Base-by-base conservation (phyloP, 345 rosid genomes). In the Populus davidiana region DNA sequence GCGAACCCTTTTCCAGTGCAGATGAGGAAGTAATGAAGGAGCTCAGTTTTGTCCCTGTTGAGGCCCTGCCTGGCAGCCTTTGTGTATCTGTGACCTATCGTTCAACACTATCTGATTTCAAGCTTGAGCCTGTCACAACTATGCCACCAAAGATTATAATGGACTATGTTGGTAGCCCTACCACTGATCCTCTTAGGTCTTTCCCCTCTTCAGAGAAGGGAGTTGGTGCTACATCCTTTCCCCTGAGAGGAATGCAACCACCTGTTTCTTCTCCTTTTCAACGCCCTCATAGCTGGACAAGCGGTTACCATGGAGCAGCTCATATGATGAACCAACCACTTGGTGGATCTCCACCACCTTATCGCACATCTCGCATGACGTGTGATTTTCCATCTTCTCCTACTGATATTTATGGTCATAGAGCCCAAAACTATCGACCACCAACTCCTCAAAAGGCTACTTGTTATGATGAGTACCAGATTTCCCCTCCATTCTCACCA, bases 281-380 rank as follows among this genome's bases (percentile, higher is more conserved):
- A 66, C 91, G 92, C 43, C 98, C 96, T 0, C 94, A 92, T 82
- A 94, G 96, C 87, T 94, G 97, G 98, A 86, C 94, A n/a, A 90
- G 97, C 75, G 96, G 97, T 52, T 91, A 91, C 83, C 93, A 92
- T 77, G 81, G 78, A 82, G 85, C 81, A 25, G 78, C 87, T 78
- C 90, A 50, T 70, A 56, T 83, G 49, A 83, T 79, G 20, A 92
- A 69, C 83, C 93, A 87, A 44, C 80, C 85, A 1, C 65, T 83
- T 56, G 54, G 72, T 54, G 94, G 83, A 62, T 87, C 91, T 72
- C 91, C 94, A 12, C 93, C 95, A 71, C 83, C 83, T 33, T 82
- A 80, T 83, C 83, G 83, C 36, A 73, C 86, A 31, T 85, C 87
- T 79, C 86, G 82, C 1, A 77, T 81, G 71, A 77, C 86, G 59